A percentile compares a stretch with the other conserved stretches of the same genome.
phyloP scores from a whole-genome alignment of 208 protist species.

The Trypanosoma conorhini region DNA sequence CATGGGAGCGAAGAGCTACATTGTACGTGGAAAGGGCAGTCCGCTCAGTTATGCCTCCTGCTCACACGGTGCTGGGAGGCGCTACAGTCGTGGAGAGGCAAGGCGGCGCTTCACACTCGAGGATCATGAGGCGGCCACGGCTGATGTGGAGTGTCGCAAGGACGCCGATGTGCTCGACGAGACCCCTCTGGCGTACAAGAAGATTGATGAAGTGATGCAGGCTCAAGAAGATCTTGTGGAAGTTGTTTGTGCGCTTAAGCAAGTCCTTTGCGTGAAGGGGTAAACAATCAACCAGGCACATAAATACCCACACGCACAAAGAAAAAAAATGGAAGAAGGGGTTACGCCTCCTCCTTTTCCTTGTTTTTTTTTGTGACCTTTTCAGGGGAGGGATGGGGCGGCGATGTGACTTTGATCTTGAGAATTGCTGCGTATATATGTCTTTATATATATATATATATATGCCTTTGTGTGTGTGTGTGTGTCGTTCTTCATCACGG shows the following conservation, averaged over 20 bases:
- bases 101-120: slow-evolving; percentile 77
- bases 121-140: slow-evolving; percentile 66
- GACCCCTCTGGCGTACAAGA: slow-evolving; percentile 85
- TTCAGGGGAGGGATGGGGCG: neutral
- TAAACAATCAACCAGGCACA: slow-evolving; percentile 24
- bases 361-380: slow-evolving; percentile 13
- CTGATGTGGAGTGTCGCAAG: slow-evolving; percentile 75
- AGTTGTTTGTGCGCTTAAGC: slow-evolving; percentile 62
- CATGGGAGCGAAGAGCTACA: slow-evolving; percentile 89
- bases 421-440: neutral
- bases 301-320: neutral
- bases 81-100: slow-evolving; percentile 71
- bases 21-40: slow-evolving; percentile 86
- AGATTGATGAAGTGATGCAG: slow-evolving; percentile 85
- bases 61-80: slow-evolving; percentile 83
- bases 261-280: slow-evolving; percentile 89
- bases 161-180: slow-evolving; percentile 84
- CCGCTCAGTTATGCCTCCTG: slow-evolving; percentile 70
- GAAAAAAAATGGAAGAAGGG: neutral
- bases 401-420: neutral
- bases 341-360: neutral
- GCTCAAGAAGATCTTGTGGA: slow-evolving; percentile 83
- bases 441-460: neutral
- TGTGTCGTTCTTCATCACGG: neutral
- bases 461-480: neutral